Base-by-base conservation (phyloP, 495 filamentous ascomycete species). In the Saxophila tyrrhenica region DNA sequence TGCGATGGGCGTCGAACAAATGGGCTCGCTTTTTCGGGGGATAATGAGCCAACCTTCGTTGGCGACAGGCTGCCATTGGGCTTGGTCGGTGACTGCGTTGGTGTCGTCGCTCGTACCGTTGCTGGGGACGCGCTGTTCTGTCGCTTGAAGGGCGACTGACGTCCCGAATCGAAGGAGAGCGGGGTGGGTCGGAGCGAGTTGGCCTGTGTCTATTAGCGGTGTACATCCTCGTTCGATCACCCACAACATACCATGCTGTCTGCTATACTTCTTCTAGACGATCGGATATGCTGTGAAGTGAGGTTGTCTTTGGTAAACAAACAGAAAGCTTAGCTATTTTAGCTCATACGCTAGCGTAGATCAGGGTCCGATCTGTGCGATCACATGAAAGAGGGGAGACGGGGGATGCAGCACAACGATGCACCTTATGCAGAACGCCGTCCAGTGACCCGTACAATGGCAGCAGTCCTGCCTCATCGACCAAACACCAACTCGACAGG, bases 1-100 rank as follows among this genome's bases (percentile, higher is more conserved):
- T 62, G 59, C 9, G 50, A 54, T 32, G 59, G 59, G 9, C 59
- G 54, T 9, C 59, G 50, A 2, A 57, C 59, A 29, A 62, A 62
- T 10, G 59, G 59, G 39, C 54, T 62, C n/a, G 50, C 41, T 35
- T 62, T 62, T 47, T 57, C 55, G 1, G 59, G 59, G 22, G 55
- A 58, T 1, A 62, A 46, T 1, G 55, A 58, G 32, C 35, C 24
- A 24, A 16, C 21, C 39, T 39, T 54, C 5, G 51, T 51, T 7
- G 32, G 38, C 3, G 51, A 54, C 13, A 44, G 23, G 17, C 32
- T 20, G 25, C 50, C 16, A 3, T 23, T 20, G 35, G 25, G 20
- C 17, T 56, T 54, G 21, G 58, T 39, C 1, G 55, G 51, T 9
- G 55, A 51, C 2, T 15, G 42, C 19, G 43, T 54, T 1, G 59